These are phyloP conservation scores for Suillus sp. DNA, from an alignment of 768 basidiomycete genomes.

Conservation along the genomic window DNA sequence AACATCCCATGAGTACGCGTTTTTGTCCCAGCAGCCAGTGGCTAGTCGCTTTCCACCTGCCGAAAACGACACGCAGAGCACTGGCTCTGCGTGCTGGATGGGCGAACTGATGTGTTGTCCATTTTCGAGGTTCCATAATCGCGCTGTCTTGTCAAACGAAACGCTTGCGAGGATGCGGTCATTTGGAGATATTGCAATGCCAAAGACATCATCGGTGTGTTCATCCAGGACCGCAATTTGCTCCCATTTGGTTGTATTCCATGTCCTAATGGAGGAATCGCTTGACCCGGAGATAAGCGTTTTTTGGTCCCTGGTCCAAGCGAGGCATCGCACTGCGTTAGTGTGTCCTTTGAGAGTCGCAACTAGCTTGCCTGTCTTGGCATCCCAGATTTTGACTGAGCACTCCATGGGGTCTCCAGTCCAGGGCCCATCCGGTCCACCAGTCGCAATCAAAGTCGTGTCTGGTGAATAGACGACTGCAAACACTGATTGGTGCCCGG, in stretches of 20 bases:
- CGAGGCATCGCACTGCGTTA: background rate
- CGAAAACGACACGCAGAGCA: background rate
- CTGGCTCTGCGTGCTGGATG: background rate
- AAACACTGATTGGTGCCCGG: fast-evolving
- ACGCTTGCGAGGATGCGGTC: conserved; percentile 11
- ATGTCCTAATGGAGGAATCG: background rate
- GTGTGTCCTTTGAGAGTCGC: background rate
- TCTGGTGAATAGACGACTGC: conserved; percentile 7
- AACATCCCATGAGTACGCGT: background rate
- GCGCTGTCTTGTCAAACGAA: conserved; percentile 12
- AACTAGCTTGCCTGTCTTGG: conserved; percentile 1
- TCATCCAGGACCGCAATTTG: background rate
- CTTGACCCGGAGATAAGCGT: background rate
- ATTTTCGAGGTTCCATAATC: background rate
- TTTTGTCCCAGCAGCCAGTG: background rate
- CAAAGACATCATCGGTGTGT: conserved; percentile 4
- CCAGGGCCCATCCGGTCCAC: too few relatives aligned
- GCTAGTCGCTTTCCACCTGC: background rate
- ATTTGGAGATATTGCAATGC: background rate
- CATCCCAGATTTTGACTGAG: background rate
- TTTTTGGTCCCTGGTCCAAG: conserved; percentile 4
- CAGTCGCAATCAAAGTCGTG: conserved; percentile 7
- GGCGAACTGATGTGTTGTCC: background rate
- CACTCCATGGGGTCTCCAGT: too few relatives aligned
- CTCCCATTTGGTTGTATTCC: background rate